Evolutionary conservation across 2,329 filamentous ascomycete genomes (phyloP), one percentile per base, ranked within the genome.

Genomic region (Hypoxylon sp.): DNA sequence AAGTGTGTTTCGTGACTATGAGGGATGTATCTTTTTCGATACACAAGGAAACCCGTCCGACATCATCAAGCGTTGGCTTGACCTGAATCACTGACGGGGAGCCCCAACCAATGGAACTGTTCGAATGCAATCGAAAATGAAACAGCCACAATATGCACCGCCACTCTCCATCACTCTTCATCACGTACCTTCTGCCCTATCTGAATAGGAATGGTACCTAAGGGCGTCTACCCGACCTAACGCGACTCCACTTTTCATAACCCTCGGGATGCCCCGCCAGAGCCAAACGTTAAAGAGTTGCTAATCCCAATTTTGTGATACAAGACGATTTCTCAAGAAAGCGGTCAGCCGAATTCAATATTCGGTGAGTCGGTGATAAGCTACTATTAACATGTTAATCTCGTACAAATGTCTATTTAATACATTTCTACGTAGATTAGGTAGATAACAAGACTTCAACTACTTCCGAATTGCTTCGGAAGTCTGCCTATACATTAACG

Each of bases 61-160:
- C 63, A 71, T 66, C 65, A 66, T 66, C 59, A 44, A 68, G 62
- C 59, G 39, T 59, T 66, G 14, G 58, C 59, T 56, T 56, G 50
- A 42, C 37, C 61, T 58, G 47, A 57, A 52, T 53, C 37, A 26
- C 57, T 58, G 47, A 58, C 37, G 26, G 29, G 53, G 17, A 31
- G 14, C 22, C n/a, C 31, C 22, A 31, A 60, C 66, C 66, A 69
- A 69, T 69, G 22, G 37, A 59, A 42, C 13, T 14, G 13, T 47
- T 58, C 14, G 58, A 63, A 66, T 35, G 48, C 24, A 3, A 48
- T 59, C 14, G 46, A 69, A 69, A 54, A 37, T 46, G 26, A 39
- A 48, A 50, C 37, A 55, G 59, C 67, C 66, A 69, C 66, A 58
- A 3, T n/a, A 35, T 11, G 50, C 63, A 69, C 63, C 35, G 66